Percentiles rank a stretch among this genome's conserved stretches.
These are phyloP conservation scores for Exophiala sideris DNA, from an alignment of 2,329 filamentous ascomycete species.

Conservation along the genomic window DNA sequence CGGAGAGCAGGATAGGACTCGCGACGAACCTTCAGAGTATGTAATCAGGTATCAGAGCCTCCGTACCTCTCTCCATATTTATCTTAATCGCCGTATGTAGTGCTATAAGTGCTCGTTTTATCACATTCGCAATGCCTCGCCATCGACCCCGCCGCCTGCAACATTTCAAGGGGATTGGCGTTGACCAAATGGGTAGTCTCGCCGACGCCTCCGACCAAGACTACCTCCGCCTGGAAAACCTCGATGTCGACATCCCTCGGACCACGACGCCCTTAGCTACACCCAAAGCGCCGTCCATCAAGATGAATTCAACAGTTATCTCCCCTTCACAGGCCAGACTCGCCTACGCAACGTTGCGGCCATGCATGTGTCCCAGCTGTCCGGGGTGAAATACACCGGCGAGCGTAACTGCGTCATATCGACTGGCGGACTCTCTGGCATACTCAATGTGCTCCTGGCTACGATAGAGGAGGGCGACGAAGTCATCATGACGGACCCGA, in stretches of 20 bases:
- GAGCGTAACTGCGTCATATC: slow-evolving; percentile 14
- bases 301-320: slow-evolving; percentile 18
- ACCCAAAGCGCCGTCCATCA: not conserved
- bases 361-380: slow-evolving; percentile 6
- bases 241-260: slow-evolving; percentile 15
- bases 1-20: no score
- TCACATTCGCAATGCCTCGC: not conserved
- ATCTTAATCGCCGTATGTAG: no score
- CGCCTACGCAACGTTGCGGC: slow-evolving; percentile 10
- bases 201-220: slow-evolving; percentile 2
- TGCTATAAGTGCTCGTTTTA: no score
- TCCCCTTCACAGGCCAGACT: slow-evolving; percentile 12
- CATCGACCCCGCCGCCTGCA: slow-evolving; percentile 4
- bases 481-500: slow-evolving; percentile 13
- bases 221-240: slow-evolving; percentile 13
- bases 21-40: no score
- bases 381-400: slow-evolving; percentile 6
- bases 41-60: no score
- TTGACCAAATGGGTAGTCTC: slow-evolving; percentile 16
- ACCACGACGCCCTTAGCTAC: not conserved
- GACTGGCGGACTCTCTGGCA: slow-evolving; percentile 12
- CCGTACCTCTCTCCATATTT: no score
- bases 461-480: slow-evolving; percentile 16
- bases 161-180: slow-evolving; percentile 10
- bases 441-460: slow-evolving; percentile 14